phyloP scores from a whole-genome alignment of 192 early-diverging fungal genomes.

The Podila clonocystis region DNA sequence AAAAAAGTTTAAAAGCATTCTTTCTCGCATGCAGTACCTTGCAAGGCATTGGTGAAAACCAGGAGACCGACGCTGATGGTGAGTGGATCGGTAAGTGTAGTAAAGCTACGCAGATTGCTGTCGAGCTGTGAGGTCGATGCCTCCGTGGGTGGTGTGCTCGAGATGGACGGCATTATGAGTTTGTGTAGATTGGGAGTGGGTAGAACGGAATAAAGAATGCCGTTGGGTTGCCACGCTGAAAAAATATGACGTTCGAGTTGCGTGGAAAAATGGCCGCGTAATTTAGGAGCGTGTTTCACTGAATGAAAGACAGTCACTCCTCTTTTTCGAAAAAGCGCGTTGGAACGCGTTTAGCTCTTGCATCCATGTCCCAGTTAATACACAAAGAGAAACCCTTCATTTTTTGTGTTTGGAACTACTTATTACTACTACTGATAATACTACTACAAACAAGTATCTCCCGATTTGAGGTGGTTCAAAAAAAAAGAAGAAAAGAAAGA shows the following conservation, averaged over 20 bases:
- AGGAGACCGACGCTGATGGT: constrained; percentile 28
- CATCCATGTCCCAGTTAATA: too few species aligned
- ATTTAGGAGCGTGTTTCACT: too few species aligned
- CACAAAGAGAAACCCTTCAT: too few species aligned
- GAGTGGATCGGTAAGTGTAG: constrained; percentile 17
- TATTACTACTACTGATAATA: too few species aligned
- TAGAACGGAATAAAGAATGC: not conserved
- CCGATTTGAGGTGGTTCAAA: too few species aligned
- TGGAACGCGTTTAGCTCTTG: too few species aligned
- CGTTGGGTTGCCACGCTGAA: not conserved
- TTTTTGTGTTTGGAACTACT: too few species aligned
- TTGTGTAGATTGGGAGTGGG: not conserved
- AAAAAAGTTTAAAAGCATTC: not conserved
- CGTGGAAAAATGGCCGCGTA: not conserved
- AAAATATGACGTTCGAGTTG: not conserved
- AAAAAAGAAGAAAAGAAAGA: too few species aligned
- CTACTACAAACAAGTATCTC: too few species aligned
- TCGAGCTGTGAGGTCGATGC: constrained; percentile 15
- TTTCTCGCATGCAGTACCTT: constrained; percentile 10
- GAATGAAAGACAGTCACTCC: too few species aligned
- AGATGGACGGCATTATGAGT: not conserved
- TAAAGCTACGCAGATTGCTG: constrained; percentile 8
- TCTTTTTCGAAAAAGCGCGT: too few species aligned
- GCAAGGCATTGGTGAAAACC: constrained; percentile 17
- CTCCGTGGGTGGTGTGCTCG: not conserved